Base-by-base conservation (phyloP, 2,329 filamentous ascomycete species). In the Pyrenophora tritici-repentis region DNA sequence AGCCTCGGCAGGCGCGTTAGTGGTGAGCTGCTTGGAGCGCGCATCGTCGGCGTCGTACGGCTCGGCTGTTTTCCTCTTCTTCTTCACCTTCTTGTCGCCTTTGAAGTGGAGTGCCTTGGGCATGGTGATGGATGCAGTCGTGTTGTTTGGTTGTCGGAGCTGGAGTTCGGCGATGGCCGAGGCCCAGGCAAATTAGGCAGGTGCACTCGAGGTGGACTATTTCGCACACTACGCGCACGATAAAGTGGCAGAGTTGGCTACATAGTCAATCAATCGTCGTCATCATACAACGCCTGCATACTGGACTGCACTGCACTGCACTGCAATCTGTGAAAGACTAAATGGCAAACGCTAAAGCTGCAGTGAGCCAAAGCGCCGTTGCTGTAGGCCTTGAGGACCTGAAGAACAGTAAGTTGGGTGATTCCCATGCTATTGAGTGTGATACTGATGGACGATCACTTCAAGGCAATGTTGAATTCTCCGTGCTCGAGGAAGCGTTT, bases 51-150 rank as follows among this genome's bases (percentile, higher is more conserved):
- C 71, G 22, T 78, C 75, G 53, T 80, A 76, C 36, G 84, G 79
- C 36, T 77, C 77, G 44, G 80, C 78, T 40, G 82, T 76, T 63
- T 89, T 86, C 82, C 96, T 97, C 73, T 91, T 84, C 81, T 97
- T 97, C 76, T 94, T 96, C 31, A 84, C 78, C 78, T 94, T 94
- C 76, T 95, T 97, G 78, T 99, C 94, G 80, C 94, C 94, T 78
- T 99, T 99, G 82, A 99, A 99, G 41, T 86, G 81, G 51, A 99
- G 83, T 40, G 93, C 87, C 73, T 96, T 97, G 63, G 96, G 87
- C 89, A 94, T 94, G 55, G 49, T 33, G 57, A 18, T 14, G 42
- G 35, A 13, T 24, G 44, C 41, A 37, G 35, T 57, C 37, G 56
- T 58, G 48, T 48, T 42, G 40, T 16, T 45, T 35, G 38, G 47